Percentiles rank a stretch among this genome's conserved stretches.
Conservation (phyloP, 768 basidiomycete genomes). For the Boletus rex-veris region DNA sequence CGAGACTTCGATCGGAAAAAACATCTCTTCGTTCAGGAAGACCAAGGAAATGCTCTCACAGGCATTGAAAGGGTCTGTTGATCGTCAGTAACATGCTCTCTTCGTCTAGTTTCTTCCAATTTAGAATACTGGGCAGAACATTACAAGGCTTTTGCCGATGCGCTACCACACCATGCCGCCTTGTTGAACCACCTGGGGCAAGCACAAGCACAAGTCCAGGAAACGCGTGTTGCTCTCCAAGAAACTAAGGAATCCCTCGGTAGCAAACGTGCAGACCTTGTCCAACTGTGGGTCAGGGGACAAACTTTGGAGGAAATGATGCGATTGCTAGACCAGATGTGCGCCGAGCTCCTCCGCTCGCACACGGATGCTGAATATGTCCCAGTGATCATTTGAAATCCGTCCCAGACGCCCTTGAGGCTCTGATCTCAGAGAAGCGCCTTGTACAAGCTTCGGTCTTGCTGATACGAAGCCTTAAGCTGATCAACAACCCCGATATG, state of each 20-base stretch:
- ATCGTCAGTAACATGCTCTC: conserved; percentile 51
- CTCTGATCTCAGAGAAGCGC: conserved; percentile 93
- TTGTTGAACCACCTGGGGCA: conserved; percentile 67
- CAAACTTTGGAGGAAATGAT: conserved; percentile 96
- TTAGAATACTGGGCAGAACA: conserved; percentile 52
- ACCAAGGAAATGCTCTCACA: conserved; percentile 76
- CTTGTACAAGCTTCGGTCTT: conserved; percentile 85
- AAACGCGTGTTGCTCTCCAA: conserved; percentile 64
- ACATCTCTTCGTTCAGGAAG: conserved; percentile 70
- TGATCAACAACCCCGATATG: conserved; percentile 90
- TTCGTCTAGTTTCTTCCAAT: conserved; percentile 1
- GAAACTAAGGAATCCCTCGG: conserved; percentile 80
- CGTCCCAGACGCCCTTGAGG: conserved; percentile 89
- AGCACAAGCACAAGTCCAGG: conserved; percentile 71
- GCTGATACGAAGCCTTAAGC: conserved; percentile 82
- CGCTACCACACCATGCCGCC: conserved; percentile 84
- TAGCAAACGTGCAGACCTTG: conserved; percentile 82
- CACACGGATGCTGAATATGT: conserved; percentile 15
- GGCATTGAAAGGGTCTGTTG: conserved; percentile 84
- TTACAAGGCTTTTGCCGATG: conserved; percentile 93
- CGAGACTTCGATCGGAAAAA: conserved; percentile 65
- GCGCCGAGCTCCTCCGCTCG: conserved; percentile 27
- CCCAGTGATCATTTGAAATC: conserved; percentile 82
- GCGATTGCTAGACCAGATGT: conserved; percentile 93
- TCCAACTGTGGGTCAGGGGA: conserved; percentile 84